Evolutionary conservation across 169 alveolate species (phyloP).

Genomic region (Plasmodium gallinaceum): DNA sequence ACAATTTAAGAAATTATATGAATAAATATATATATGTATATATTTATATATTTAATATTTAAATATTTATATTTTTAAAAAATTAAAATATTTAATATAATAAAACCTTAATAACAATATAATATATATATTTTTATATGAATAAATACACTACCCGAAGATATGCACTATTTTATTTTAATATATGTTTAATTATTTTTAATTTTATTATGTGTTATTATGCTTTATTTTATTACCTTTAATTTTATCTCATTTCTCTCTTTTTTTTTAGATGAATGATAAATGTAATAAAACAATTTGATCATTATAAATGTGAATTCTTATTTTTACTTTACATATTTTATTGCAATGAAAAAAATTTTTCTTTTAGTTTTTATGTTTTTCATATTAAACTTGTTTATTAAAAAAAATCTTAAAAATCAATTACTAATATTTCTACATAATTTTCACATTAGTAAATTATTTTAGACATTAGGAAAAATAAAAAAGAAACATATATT

Average conservation of each 20-base stretch:
- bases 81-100: background rate
- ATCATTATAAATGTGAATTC: background rate
- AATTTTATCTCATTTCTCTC: conserved; percentile 3
- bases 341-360: background rate
- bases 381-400: no score
- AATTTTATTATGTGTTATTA: background rate
- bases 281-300: background rate
- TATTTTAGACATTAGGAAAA: no score
- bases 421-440: no score
- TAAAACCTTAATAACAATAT: background rate
- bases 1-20: background rate
- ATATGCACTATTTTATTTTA: background rate
- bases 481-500: no score
- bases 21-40: conserved; percentile 1
- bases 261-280: background rate
- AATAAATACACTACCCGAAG: conserved; percentile 17
- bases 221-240: background rate
- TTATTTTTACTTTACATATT: background rate
- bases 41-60: background rate
- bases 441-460: no score
- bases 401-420: no score
- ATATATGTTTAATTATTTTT: background rate
- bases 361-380: no score
- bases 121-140: conserved; percentile 17
- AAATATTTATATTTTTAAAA: background rate